Base-by-base conservation (phyloP, 345 rosid species). In the Clausena lansium region DNA sequence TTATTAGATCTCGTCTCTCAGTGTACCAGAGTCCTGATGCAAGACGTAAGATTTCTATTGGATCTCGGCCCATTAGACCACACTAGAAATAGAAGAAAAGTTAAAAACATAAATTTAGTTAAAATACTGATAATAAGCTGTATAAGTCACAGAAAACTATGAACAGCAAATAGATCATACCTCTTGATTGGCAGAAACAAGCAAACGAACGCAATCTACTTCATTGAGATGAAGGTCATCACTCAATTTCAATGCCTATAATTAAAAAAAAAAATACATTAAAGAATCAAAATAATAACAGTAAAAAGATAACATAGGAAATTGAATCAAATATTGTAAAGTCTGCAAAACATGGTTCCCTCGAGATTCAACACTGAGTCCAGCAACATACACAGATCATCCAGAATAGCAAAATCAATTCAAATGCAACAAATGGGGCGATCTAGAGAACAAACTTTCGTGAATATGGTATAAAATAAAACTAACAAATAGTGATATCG, bases 21-120 rank as follows among this genome's bases (percentile, higher is more conserved):
- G 97, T 88, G 80, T 95, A 95, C 99, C 99, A 93, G 52, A 95
- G 90, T 75, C 99, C 99, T 39, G 91, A 87, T 24, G 99, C 92
- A 84, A 96, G 94, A 55, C 98, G 97, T 58, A 90, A 87, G 81
- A 96, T 87, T 84, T 96, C 99, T 68, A 85, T 71, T 4, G 87
- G 92, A 67, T 85, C 95, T 65, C 99, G 88, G 81, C 98, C 99
- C 89, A 91, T 81, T 80, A 96, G 83, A 64, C 94, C 94, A 88
- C 94, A 90, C 98, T 96, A 81, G 24, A 50, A 80, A 78, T 55
- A 75, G 54, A 66, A 82, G 15, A 77, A 41, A 63, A 70, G 55
- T 64, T 62, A 63, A 57, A 32, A 82, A 70, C 71, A 71, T 60
- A 72, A 65, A 63, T 65, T 35, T 54, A 33, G 54, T 27, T 25